These are phyloP conservation scores for Eucalyptus coolabah DNA, from an alignment of 345 rosid species.

Conservation along the genomic window DNA sequence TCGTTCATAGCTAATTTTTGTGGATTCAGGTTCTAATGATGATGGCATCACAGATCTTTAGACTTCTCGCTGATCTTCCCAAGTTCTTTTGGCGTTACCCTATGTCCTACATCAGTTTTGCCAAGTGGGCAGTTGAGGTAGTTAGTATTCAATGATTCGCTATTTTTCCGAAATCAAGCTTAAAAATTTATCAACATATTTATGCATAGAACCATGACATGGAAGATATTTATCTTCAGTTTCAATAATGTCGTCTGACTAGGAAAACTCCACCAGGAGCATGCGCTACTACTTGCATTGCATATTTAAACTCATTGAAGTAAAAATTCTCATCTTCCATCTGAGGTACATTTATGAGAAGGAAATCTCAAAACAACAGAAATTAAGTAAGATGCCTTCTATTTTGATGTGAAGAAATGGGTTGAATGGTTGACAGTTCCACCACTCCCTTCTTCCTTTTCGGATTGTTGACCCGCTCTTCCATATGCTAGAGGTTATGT, in stretches of 20 bases:
- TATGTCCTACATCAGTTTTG: not conserved
- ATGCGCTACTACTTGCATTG: not conserved
- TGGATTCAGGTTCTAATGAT: not conserved
- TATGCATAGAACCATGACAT: not conserved
- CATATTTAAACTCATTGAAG: not conserved
- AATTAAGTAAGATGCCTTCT: not conserved
- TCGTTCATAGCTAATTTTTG: not conserved
- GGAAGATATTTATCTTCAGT: not conserved
- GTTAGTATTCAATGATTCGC: not conserved
- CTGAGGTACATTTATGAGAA: not conserved
- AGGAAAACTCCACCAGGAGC: not conserved
- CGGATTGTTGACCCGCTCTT: not conserved
- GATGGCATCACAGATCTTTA: not conserved
- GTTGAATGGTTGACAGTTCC: not conserved
- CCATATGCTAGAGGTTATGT: not conserved
- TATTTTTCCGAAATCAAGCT: not conserved
- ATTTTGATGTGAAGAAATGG: not conserved
- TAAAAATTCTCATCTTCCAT: not conserved
- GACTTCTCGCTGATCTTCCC: not conserved
- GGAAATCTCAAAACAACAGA: not conserved
- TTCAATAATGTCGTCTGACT: not conserved
- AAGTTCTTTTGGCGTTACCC: not conserved
- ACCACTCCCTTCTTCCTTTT: not conserved
- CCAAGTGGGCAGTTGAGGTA: not conserved
- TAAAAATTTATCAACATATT: not conserved